Evolutionary conservation across 1,284 basidiomycete species (phyloP).

Genomic region (Pseudozyma sp.): DNA sequence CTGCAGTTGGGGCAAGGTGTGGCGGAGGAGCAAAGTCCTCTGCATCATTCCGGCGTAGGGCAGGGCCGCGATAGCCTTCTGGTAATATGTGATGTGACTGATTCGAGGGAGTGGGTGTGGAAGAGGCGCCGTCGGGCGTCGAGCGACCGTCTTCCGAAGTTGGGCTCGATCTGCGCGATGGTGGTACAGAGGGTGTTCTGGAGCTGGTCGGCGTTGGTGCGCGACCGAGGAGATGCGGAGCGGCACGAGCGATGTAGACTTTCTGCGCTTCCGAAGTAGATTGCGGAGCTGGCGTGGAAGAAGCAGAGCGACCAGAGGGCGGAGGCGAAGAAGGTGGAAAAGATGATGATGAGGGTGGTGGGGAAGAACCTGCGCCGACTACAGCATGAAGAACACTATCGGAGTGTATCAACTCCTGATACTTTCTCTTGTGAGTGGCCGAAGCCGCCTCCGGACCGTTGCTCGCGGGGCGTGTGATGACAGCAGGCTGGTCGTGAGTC

Average conservation of each 20-base stretch:
- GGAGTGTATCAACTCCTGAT: conserved; percentile 22
- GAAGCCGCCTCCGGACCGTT: background rate
- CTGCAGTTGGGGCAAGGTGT: conserved; percentile 29
- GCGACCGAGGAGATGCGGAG: conserved; percentile 53
- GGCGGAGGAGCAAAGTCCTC: conserved; percentile 58
- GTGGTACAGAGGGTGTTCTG: conserved; percentile 27
- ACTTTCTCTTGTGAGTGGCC: conserved; percentile 31
- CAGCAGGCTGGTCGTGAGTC: background rate
- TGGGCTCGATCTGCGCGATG: conserved; percentile 38
- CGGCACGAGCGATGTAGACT: conserved; percentile 54
- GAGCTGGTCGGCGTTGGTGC: conserved; percentile 19
- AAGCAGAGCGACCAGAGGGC: conserved; percentile 19
- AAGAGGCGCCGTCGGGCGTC: conserved; percentile 20
- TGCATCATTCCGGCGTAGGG: conserved; percentile 50
- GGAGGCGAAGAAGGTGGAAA: conserved; percentile 4
- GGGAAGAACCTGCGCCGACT: conserved; percentile 7
- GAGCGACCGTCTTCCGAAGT: conserved; percentile 38
- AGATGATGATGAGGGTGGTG: conserved; percentile 15
- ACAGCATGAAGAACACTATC: conserved; percentile 1
- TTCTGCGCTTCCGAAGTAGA: conserved; percentile 31
- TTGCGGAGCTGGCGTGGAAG: conserved; percentile 28
- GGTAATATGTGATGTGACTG: conserved; percentile 52
- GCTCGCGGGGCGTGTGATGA: background rate
- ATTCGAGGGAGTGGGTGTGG: conserved; percentile 18
- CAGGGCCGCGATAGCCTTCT: conserved; percentile 54